Conservation (phyloP, 768 basidiomycete genomes). For the Plicaturopsis crispa region DNA sequence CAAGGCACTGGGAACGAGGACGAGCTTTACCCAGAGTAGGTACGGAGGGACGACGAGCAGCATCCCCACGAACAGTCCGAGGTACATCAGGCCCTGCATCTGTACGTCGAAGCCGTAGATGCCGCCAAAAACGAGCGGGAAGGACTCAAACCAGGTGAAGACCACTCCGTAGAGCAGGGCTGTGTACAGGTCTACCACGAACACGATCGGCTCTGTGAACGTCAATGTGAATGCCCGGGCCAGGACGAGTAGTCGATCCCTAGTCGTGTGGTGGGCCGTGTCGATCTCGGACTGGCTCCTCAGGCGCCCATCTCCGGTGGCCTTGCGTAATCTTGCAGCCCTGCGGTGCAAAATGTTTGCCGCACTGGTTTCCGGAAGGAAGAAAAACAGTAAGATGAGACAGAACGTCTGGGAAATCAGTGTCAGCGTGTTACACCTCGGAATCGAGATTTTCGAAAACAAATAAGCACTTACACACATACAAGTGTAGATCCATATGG, state of each 20-base stretch:
- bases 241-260: background rate
- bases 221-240: background rate
- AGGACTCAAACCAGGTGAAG: background rate
- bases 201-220: background rate
- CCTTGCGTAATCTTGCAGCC: constrained; percentile 20
- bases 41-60: background rate
- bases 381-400: constrained; percentile 18
- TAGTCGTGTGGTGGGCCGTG: background rate
- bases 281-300: background rate
- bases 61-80: background rate
- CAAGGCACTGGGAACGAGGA: background rate
- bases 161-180: background rate
- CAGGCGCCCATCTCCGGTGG: background rate
- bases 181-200: background rate
- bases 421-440: too few species aligned
- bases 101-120: background rate
- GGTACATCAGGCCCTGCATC: background rate
- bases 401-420: constrained; percentile 8
- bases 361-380: constrained; percentile 23
- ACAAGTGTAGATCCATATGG: constrained; percentile 27
- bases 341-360: constrained; percentile 21
- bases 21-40: background rate
- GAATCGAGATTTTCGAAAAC: too few species aligned
- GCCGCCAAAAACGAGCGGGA: background rate
- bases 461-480: too few species aligned